Percentiles rank a stretch among this genome's conserved stretches.
phyloP scores from a whole-genome alignment of 345 rosid genomes.

The Populus pruinosa region DNA sequence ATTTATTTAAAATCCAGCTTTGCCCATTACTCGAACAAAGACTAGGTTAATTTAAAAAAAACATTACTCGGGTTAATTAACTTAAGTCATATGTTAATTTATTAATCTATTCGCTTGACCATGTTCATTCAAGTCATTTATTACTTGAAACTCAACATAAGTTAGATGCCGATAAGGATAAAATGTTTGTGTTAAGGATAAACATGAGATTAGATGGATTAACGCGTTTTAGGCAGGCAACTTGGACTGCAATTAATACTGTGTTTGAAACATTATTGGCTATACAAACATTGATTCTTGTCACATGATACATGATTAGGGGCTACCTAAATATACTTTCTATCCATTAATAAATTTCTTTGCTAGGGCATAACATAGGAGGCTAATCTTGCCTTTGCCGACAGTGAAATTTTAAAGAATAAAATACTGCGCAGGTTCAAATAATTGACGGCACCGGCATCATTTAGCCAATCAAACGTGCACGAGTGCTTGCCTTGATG shows the following conservation, averaged over 20 bases:
- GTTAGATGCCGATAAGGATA: no score
- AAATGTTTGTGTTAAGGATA: neutral
- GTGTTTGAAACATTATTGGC: constrained; percentile 1
- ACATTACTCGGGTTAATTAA: no score
- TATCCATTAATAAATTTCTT: neutral
- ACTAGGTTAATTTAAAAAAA: no score
- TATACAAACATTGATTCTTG: neutral
- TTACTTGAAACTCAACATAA: no score
- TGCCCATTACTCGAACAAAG: no score
- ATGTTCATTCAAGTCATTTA: no score
- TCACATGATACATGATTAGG: constrained; percentile 13
- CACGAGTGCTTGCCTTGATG: constrained; percentile 29
- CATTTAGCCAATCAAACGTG: constrained; percentile 11
- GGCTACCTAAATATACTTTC: neutral
- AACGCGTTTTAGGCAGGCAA: constrained; percentile 31
- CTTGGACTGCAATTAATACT: constrained; percentile 4
- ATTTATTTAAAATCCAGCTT: no score
- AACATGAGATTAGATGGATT: constrained; percentile 30
- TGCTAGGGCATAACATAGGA: constrained; percentile 21
- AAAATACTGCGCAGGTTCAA: neutral
- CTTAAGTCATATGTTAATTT: no score
- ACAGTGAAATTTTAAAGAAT: neutral
- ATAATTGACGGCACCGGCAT: constrained; percentile 15
- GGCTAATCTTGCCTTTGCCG: neutral
- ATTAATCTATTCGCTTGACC: no score